These are phyloP conservation scores for Trichoderma sp. DNA, from an alignment of 2,329 filamentous ascomycete genomes.

Conservation along the genomic window DNA sequence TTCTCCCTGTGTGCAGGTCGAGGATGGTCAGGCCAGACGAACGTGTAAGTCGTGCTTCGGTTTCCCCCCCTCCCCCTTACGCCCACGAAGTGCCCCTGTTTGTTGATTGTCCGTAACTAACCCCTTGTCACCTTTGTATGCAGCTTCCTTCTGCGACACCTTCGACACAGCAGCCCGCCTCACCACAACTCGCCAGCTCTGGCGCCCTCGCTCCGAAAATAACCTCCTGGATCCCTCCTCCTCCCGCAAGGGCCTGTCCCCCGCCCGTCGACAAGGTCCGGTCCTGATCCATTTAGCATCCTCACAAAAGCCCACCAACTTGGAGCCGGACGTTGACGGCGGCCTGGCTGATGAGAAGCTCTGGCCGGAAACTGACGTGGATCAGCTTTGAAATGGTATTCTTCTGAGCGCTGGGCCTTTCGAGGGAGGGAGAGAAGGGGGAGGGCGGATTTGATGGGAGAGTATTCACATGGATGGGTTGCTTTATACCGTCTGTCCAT, in stretches of 20 bases:
- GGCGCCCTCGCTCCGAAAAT: slow-evolving; percentile 16
- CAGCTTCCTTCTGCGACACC: background rate
- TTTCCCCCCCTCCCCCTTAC: background rate
- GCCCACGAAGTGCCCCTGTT: background rate
- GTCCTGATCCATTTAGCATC: background rate
- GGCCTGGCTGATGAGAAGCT: background rate
- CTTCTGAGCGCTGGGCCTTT: background rate
- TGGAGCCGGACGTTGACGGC: background rate
- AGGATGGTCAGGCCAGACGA: background rate
- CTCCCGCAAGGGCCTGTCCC: background rate
- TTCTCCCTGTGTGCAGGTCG: background rate
- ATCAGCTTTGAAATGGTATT: no score
- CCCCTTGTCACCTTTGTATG: background rate
- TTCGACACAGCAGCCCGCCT: background rate
- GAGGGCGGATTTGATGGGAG: no score
- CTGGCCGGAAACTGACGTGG: background rate
- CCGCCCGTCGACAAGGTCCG: background rate
- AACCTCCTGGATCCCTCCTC: background rate
- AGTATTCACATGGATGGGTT: no score
- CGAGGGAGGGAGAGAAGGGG: no score
- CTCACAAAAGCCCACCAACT: background rate
- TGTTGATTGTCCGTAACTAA: background rate
- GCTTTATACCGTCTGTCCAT: background rate
- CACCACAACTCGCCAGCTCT: slow-evolving; percentile 4
- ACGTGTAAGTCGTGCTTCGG: background rate